Evolutionary conservation across 2,329 filamentous ascomycete genomes (phyloP), one percentile per base, ranked within the genome.

Genomic region (Didymella keratinophila): DNA sequence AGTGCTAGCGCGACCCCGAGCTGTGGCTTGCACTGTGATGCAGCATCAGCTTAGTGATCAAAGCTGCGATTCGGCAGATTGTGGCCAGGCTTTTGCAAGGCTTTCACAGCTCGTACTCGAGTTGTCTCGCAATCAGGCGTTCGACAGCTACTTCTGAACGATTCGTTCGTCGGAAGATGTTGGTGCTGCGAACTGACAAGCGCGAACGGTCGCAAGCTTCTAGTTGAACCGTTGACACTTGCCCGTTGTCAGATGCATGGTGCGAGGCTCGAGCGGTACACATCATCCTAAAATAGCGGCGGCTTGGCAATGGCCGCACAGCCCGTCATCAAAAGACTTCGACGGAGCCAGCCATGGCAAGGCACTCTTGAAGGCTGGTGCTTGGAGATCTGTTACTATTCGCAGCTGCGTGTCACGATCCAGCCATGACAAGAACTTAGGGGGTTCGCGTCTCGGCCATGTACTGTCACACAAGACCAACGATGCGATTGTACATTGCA

Each of bases 1-100:
- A 60, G 34, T 53, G 42, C 62, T 62, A 62, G 51, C 45, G 37
- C 30, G 27, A 47, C 30, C 48, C 56, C 57, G 30, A 58, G 25
- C 32, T 53, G 58, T 57, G 39, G 52, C 56, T 54, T 59, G 48
- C 47, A 52, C 52, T 16, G 42, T 53, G 51, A 43, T 28, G 52
- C 56, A 55, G 47, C 51, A 55, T 55, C 51, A 52, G 34, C 56
- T 46, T 21, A 34, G 34, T 20, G 50, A 51, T 12, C 47, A 52
- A 52, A 52, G 48, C 53, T 6, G 37, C 30, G 51, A 21, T 14
- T 48, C 20, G 47, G 37, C 45, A 52, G 28, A 32, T 21, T 16
- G 37, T 48, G 25, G 16, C 23, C 23, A 34, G 45, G 36, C 32
- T 27, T 18, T 45, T 28, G 30, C 14, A 43, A 34, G 45, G 36